Percentiles rank a stretch among this genome's conserved stretches.
These are phyloP conservation scores for Neopestalotiopsis sp. DNA, from an alignment of 2,329 filamentous ascomycete species.

Conservation along the genomic window DNA sequence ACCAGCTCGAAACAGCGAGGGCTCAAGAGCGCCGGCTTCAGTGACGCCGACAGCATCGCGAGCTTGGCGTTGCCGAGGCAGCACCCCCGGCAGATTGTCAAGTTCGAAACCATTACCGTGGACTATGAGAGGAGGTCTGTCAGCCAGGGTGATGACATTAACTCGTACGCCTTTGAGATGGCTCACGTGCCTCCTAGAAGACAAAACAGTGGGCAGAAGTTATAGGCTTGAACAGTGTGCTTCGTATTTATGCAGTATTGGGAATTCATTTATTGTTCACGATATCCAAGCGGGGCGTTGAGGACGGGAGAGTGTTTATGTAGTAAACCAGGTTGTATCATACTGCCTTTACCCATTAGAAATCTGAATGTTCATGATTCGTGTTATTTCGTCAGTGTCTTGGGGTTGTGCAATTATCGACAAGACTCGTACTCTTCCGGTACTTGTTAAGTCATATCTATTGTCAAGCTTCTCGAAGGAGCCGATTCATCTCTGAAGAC, in stretches of 20 bases:
- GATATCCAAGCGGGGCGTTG: constrained; percentile 3
- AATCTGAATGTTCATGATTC: neutral
- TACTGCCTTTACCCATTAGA: neutral
- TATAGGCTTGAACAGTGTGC: neutral
- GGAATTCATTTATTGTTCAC: neutral
- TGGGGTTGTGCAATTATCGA: too few relatives aligned
- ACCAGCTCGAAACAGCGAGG: constrained; percentile 2
- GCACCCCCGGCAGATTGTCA: constrained; percentile 11
- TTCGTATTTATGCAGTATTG: neutral
- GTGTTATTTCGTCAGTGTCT: neutral
- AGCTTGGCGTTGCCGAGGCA: constrained; percentile 12
- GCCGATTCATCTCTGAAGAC: too few relatives aligned
- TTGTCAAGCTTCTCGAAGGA: too few relatives aligned
- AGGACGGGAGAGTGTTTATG: neutral
- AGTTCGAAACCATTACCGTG: constrained; percentile 11
- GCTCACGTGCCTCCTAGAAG: constrained; percentile 10
- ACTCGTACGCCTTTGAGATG: constrained; percentile 1
- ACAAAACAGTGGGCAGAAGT: constrained; percentile 1
- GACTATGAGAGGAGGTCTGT: constrained; percentile 16
- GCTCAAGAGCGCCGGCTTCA: neutral
- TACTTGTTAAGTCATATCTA: too few relatives aligned
- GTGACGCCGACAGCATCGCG: constrained; percentile 9
- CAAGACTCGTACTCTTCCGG: too few relatives aligned
- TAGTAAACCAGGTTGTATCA: neutral
- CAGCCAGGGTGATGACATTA: constrained; percentile 7